Percentiles rank a stretch among this genome's conserved stretches.
These are phyloP conservation scores for Alternaria tenuissima DNA, from an alignment of 2,329 filamentous ascomycete species.

Conservation along the genomic window DNA sequence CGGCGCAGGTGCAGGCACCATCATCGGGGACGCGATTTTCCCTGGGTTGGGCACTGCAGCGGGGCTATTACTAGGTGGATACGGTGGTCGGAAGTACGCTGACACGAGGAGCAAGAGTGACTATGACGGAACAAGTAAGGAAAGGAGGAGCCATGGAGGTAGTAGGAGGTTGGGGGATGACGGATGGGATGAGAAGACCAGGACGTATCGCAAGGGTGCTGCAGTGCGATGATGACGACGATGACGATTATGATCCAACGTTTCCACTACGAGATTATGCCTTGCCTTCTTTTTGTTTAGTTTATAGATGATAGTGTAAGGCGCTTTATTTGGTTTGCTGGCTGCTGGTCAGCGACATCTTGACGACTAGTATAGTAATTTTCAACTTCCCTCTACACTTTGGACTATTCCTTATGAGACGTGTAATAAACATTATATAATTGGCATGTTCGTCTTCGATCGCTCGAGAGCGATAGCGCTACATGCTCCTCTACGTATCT, in stretches of 20 bases:
- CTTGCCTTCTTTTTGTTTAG: not conserved
- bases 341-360: constrained; percentile 12
- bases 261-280: not conserved
- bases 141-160: constrained; percentile 40
- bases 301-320: not conserved
- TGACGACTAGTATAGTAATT: not conserved
- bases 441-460: constrained; percentile 15
- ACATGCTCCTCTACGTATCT: not conserved
- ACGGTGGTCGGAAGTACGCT: constrained; percentile 54
- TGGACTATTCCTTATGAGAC: not conserved
- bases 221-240: constrained; percentile 59
- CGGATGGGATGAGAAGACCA: constrained; percentile 48
- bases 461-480: constrained; percentile 11
- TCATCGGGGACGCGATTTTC: constrained; percentile 56
- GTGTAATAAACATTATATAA: constrained; percentile 10
- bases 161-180: constrained; percentile 47
- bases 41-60: constrained; percentile 53
- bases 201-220: constrained; percentile 61
- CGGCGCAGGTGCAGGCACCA: constrained; percentile 55
- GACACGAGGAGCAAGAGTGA: constrained; percentile 43
- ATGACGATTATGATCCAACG: not conserved
- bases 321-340: not conserved
- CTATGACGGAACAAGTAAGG: constrained; percentile 13
- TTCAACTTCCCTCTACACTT: not conserved
- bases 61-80: constrained; percentile 53